These are phyloP conservation scores for Coemansia sp. DNA, from an alignment of 192 early-diverging fungal genomes.

Conservation along the genomic window DNA sequence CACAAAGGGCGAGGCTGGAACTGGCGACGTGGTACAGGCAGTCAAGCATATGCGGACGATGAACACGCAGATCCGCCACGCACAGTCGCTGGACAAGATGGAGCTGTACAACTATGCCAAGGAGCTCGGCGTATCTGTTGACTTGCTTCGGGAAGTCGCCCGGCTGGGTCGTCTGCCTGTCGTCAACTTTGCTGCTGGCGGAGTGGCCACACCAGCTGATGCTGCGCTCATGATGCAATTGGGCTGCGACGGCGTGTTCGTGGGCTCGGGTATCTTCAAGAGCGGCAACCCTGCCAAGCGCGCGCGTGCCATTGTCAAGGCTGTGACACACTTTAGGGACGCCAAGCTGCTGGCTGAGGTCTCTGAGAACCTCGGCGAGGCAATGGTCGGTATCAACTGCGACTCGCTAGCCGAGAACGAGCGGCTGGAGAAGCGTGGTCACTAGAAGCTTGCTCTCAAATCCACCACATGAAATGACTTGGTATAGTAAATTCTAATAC, in stretches of 20 bases:
- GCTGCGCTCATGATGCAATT: slow-evolving; percentile 99
- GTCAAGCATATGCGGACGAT: slow-evolving; percentile 94
- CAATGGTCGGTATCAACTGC: slow-evolving; percentile 95
- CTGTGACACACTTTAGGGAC: slow-evolving; percentile 94
- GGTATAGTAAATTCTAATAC: neutral
- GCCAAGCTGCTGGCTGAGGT: slow-evolving; percentile 83
- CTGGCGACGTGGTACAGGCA: slow-evolving; percentile 97
- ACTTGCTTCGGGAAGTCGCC: slow-evolving; percentile 82
- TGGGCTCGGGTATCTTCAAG: slow-evolving; percentile 98
- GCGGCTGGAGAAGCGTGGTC: slow-evolving; percentile 49
- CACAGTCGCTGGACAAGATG: slow-evolving; percentile 77
- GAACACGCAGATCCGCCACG: slow-evolving; percentile 81
- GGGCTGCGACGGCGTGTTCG: slow-evolving; percentile 97
- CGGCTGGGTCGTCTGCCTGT: slow-evolving; percentile 89
- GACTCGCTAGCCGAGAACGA: slow-evolving; percentile 43
- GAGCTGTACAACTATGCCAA: slow-evolving; percentile 96
- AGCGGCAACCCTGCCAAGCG: slow-evolving; percentile 90
- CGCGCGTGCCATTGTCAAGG: slow-evolving; percentile 91
- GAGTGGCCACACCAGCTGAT: slow-evolving; percentile 97
- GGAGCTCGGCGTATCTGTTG: slow-evolving; percentile 89
- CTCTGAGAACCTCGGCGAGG: slow-evolving; percentile 90
- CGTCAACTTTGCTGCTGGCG: slow-evolving; percentile 98
- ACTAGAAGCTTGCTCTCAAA: neutral
- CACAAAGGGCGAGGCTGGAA: slow-evolving; percentile 98
- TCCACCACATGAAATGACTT: neutral